phyloP scores from a whole-genome alignment of 768 basidiomycete species.

The Porphyrellus cyaneotinctus region DNA sequence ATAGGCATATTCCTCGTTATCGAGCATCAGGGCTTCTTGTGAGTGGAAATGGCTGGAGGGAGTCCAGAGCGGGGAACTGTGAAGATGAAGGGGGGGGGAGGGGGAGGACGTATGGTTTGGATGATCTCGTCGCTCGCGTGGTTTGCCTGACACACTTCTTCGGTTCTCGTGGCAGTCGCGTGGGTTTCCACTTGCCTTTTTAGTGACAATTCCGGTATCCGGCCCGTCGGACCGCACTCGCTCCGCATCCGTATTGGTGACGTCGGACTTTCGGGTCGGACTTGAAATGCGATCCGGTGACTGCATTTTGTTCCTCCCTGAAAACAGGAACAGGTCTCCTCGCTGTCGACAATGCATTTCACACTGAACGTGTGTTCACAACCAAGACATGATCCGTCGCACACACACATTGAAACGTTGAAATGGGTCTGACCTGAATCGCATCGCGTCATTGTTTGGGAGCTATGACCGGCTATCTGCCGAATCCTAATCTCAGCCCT shows the following conservation, averaged over 20 bases:
- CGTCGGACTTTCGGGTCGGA: too few species aligned
- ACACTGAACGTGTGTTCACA: not conserved
- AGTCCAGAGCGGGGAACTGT: not conserved
- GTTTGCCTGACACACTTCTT: slow-evolving; percentile 33
- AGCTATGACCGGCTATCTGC: not conserved
- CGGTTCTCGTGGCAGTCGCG: slow-evolving; percentile 35
- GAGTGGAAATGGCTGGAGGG: not conserved
- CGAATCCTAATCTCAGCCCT: not conserved
- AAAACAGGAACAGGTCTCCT: too few species aligned
- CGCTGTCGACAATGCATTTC: not conserved
- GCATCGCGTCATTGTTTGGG: not conserved
- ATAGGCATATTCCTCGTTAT: slow-evolving; percentile 27
- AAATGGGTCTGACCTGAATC: not conserved
- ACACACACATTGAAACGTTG: too few species aligned
- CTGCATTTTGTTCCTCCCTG: too few species aligned
- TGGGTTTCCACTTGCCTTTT: slow-evolving; percentile 22
- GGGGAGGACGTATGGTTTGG: slow-evolving; percentile 10
- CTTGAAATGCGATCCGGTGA: too few species aligned
- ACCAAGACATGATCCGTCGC: too few species aligned
- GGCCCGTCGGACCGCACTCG: slow-evolving; percentile 3
- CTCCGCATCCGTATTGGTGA: too few species aligned
- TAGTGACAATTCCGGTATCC: slow-evolving; percentile 13
- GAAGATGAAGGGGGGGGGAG: not conserved
- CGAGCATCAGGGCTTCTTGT: slow-evolving; percentile 19
- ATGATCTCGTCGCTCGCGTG: slow-evolving; percentile 36